Conservation (phyloP, 2,329 filamentous ascomycete species). For the Sclerotinia spermophila region DNA sequence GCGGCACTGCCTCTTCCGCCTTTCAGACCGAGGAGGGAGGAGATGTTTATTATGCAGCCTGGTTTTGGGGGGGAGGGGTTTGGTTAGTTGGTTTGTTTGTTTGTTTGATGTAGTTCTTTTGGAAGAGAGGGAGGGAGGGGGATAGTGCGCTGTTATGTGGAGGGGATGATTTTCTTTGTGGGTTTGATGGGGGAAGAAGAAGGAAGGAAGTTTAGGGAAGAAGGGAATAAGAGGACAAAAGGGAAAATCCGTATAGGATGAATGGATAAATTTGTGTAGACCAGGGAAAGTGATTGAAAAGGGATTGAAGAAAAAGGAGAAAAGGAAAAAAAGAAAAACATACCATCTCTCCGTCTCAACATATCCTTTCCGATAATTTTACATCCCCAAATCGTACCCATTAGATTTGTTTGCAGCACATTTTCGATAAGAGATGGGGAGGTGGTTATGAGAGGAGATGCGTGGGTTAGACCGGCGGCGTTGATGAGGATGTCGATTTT, state of each 20-base stretch:
- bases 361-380: conserved; percentile 49
- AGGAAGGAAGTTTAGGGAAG: background rate
- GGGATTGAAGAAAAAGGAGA: background rate
- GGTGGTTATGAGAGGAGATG: conserved; percentile 58
- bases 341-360: conserved; percentile 40
- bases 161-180: background rate
- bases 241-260: too few species aligned
- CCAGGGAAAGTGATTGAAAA: too few species aligned
- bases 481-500: conserved; percentile 66
- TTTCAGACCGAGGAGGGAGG: conserved; percentile 68
- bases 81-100: background rate
- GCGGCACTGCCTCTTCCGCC: conserved; percentile 67
- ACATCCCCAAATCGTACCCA: conserved; percentile 61
- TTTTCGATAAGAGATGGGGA: conserved; percentile 48
- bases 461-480: conserved; percentile 70
- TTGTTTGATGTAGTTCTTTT: background rate
- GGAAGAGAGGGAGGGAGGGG: too few species aligned
- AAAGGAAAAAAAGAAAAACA: conserved; percentile 1
- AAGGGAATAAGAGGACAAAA: background rate
- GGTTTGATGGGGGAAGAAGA: background rate
- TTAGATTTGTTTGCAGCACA: conserved; percentile 68
- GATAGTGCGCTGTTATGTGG: background rate
- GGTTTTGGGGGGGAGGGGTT: background rate
- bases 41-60: conserved; percentile 77
- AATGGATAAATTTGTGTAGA: too few species aligned